Percentiles rank a stretch among this genome's conserved stretches.
These are phyloP conservation scores for Cladophialophora bantiana DNA, from an alignment of 2,329 filamentous ascomycete genomes.

Conservation along the genomic window DNA sequence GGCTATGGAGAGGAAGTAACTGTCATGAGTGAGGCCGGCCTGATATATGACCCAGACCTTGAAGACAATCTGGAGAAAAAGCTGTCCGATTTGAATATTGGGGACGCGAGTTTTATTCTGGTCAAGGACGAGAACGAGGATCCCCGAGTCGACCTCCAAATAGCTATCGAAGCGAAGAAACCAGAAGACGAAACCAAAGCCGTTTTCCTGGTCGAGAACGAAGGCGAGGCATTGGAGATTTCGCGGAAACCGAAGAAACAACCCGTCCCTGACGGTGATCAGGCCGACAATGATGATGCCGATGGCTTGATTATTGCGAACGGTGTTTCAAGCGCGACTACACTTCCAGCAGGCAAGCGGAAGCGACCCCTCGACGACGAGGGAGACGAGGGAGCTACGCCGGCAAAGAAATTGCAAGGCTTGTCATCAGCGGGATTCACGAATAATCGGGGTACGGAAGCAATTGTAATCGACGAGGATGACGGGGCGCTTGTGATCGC, in stretches of 20 bases:
- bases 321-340: conserved; percentile 10
- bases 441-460: conserved; percentile 23
- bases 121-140: conserved; percentile 71
- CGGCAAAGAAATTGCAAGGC: conserved; percentile 37
- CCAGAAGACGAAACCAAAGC: conserved; percentile 49
- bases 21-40: conserved; percentile 73
- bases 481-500: conserved; percentile 38
- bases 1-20: conserved; percentile 83
- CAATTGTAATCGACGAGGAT: conserved; percentile 34
- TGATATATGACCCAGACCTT: conserved; percentile 90
- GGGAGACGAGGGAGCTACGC: conserved; percentile 27
- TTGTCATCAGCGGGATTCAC: conserved; percentile 9
- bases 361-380: conserved; percentile 37
- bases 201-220: conserved; percentile 47
- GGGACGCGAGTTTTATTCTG: conserved; percentile 76
- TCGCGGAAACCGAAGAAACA: conserved; percentile 54
- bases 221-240: conserved; percentile 51
- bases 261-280: conserved; percentile 11
- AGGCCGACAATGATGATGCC: conserved; percentile 14
- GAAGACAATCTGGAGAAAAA: conserved; percentile 85
- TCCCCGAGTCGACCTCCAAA: conserved; percentile 78
- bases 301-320: conserved; percentile 25
- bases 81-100: conserved; percentile 77
- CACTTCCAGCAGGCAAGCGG: conserved; percentile 28
- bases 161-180: conserved; percentile 56